A percentile compares a stretch with the other conserved stretches of the same genome.
Evolutionary conservation across 495 filamentous ascomycete species (phyloP).

Genomic region (Emericellopsis terricola): DNA sequence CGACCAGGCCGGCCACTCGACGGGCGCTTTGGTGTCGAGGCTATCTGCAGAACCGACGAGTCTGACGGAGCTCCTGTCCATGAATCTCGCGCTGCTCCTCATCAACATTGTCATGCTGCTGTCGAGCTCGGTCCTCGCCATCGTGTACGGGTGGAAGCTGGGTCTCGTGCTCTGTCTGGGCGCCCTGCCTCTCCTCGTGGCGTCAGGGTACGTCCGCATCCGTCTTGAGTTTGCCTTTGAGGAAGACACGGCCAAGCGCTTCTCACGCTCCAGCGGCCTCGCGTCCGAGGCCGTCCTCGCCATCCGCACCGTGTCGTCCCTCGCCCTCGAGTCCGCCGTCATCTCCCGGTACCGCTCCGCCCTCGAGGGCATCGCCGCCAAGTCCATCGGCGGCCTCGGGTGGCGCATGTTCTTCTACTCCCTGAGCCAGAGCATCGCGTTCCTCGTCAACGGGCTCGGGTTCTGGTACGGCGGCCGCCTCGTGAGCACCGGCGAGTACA

Average conservation of each 20-base stretch:
- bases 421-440: conserved; percentile 48
- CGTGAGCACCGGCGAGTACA: conserved; percentile 5
- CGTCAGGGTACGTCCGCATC: conserved; percentile 41
- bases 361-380: conserved; percentile 5
- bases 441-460: conserved; percentile 71
- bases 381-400: conserved; percentile 6
- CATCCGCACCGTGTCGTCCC: conserved; percentile 75
- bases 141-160: conserved; percentile 75
- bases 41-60: conserved; percentile 74
- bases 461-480: conserved; percentile 29
- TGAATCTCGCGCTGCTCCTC: conserved; percentile 60
- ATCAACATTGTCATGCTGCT: conserved; percentile 67
- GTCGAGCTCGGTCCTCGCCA: conserved; percentile 42
- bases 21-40: conserved; percentile 70
- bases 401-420: conserved; percentile 16
- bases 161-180: conserved; percentile 70
- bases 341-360: conserved; percentile 38
- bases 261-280: conserved; percentile 40
- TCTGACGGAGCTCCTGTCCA: conserved; percentile 39
- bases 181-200: conserved; percentile 44
- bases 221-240: conserved; percentile 45
- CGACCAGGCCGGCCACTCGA: conserved; percentile 63
- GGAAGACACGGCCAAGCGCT: conserved; percentile 44
- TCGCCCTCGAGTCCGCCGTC: conserved; percentile 46
- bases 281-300: conserved; percentile 80